Base-by-base conservation (phyloP, 345 rosid genomes). In the Rubroshorea leprosula region DNA sequence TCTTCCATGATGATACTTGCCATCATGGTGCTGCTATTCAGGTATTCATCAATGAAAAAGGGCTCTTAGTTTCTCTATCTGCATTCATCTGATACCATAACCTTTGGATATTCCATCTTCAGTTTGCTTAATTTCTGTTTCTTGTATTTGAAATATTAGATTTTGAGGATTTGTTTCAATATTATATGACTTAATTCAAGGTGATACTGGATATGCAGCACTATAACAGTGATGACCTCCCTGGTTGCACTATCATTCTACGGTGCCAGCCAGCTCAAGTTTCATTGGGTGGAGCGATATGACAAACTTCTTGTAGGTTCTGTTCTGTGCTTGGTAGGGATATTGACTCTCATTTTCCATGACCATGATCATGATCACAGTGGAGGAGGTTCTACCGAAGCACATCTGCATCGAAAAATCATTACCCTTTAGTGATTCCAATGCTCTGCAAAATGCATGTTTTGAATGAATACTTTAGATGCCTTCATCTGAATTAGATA, bases 221-320 rank as follows among this genome's bases (percentile, higher is more conserved):
- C 99, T 25, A 78, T 89, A 59, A 68, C 84, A 35, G 99, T 93
- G 72, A 93, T 93, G 99, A 90, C 96, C 49, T 93, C 96, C 0
- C 71, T 93, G 59, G 99, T 93, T 76, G 99, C 99, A 58, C 75
- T 90, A 51, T 89, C 99, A 1, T 93, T 87, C 81, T 93, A 90
- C 13, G 99, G 99, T 58, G 99, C 99, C 19, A 85, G 99, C 74
- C 96, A 93, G 78, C 72, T 93, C 25, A 93, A 93, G 73, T 93
- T 93, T 66, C 97, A 83, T 57, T 93, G 99, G 99, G 96, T 89
- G 72, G 97, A 93, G 71, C 79, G 82, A 21, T 90, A 87, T 23
- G 99, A 94, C 87, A 94, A 94, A 63, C 89, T 90, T 61, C 88
- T 94, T 14, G 95, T 94, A 48, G 99, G 99, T 61, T 87, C 90